Evolutionary conservation across 2,329 filamentous ascomycete genomes (phyloP).

Genomic region (Pseudocercospora pini-densiflorae): DNA sequence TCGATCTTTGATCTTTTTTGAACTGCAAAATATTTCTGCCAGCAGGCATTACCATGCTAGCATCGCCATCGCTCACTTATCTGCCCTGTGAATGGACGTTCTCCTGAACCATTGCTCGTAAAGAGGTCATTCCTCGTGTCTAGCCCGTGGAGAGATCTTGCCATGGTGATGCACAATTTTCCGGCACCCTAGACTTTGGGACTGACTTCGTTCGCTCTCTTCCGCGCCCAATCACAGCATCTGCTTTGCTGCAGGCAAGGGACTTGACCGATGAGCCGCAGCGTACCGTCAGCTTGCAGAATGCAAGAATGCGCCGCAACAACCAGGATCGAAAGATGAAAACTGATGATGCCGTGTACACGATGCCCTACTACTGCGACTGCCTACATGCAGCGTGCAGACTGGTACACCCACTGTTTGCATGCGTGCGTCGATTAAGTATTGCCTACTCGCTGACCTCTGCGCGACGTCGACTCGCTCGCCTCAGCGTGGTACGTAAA

Average conservation of each 20-base stretch:
- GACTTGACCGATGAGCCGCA: not conserved
- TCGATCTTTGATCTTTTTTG: not conserved
- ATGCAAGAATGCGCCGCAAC: conserved; percentile 4
- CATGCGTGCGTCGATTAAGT: not conserved
- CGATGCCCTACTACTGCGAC: not conserved
- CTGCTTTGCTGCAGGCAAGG: not conserved
- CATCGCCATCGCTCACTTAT: not conserved
- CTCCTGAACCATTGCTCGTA: not conserved
- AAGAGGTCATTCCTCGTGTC: no score
- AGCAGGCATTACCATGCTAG: not conserved
- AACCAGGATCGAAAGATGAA: conserved; percentile 5
- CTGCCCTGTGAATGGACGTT: not conserved
- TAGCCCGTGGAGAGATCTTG: not conserved
- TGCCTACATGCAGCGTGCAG: not conserved
- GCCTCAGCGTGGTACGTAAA: not conserved
- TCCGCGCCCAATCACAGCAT: not conserved
- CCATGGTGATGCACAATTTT: not conserved
- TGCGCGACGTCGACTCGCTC: not conserved
- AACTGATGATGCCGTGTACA: not conserved
- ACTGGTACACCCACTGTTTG: not conserved
- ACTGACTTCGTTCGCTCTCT: not conserved
- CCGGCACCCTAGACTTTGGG: not conserved
- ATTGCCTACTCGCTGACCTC: not conserved
- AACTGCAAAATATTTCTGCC: not conserved
- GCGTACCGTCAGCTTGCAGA: conserved; percentile 1